Evolutionary conservation across 306 rosid genomes (phyloP), one percentile per base, ranked within the genome.

Genomic region (Casuarina glauca): DNA sequence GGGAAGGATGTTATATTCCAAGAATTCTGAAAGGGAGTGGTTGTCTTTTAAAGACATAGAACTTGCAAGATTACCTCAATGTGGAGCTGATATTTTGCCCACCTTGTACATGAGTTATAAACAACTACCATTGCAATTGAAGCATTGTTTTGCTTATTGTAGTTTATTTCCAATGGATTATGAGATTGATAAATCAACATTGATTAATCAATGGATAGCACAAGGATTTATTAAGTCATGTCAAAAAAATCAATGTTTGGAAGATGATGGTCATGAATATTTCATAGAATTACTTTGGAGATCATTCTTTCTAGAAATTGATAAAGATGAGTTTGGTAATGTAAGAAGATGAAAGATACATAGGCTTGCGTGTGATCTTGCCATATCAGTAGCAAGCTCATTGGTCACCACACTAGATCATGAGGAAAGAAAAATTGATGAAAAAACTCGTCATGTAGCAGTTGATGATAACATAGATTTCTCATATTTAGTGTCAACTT

Each of bases 1-100:
- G 44, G 79, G 73, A 54, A 45, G 83, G 51, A 26, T 74, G 46
- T n/a, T 74, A 51, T 53, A 16, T 35, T 54, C 45, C 0, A 50
- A 13, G 58, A 10, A 45, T 54, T 19, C 55, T 0, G 51, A 68
- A 54, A 9, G 38, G 0, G 44, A 67, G 12, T 74, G 70, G 74
- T 13, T 7, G 41, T 26, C 42, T 7, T 73, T 79, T 39, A 54
- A 36, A 15, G 17, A 66, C 19, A 17, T 0, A 19, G 32, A 80
- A 45, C 36, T 66, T 32, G 2, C 2, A 5, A 44, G 32, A 68
- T 74, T 74, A 11, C 54, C 53, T 17, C 58, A 57, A 11, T 2
- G 17, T 16, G 38, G 43, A 0, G 49, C 0, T 13, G 69, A 69
- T 15, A 49, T 70, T 12, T 17, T 76, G 15, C n/a, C 19, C 35